Conservation (phyloP, 495 filamentous ascomycete species). For the Haplographium delicatum region DNA sequence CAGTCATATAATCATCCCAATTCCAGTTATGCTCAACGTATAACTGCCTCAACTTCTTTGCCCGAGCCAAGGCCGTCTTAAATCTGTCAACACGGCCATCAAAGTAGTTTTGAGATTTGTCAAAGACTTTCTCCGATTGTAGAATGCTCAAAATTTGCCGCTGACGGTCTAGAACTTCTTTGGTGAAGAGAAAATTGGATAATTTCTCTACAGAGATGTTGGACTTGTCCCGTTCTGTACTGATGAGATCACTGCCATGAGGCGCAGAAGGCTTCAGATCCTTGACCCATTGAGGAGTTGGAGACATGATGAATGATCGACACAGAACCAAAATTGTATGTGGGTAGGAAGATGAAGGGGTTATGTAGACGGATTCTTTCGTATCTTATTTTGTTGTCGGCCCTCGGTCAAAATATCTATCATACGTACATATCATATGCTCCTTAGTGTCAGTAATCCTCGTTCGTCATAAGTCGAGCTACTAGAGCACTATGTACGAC, state of each 20-base stretch:
- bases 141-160: constrained; percentile 49
- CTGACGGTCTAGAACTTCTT: constrained; percentile 49
- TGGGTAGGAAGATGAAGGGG: neutral
- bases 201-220: constrained; percentile 45
- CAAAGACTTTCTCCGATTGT: constrained; percentile 56
- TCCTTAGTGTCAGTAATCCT: too few relatives aligned
- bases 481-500: too few relatives aligned
- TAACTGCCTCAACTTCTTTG: constrained; percentile 61
- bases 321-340: neutral
- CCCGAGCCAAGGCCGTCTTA: constrained; percentile 54
- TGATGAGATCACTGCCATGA: constrained; percentile 55
- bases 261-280: constrained; percentile 55
- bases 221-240: constrained; percentile 54
- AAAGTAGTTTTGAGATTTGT: constrained; percentile 65
- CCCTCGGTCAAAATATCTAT: constrained; percentile 17
- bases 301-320: constrained; percentile 17
- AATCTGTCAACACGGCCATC: constrained; percentile 59
- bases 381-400: constrained; percentile 11
- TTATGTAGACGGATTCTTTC: too few relatives aligned
- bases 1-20: constrained; percentile 53
- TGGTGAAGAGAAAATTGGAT: constrained; percentile 56
- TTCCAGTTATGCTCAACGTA: constrained; percentile 57
- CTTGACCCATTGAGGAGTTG: constrained; percentile 56
- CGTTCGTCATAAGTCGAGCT: too few relatives aligned
- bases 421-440: neutral